A percentile compares a stretch with the other conserved stretches of the same genome.
These are phyloP conservation scores for Gonapodya sp. DNA, from an alignment of 192 early-diverging fungal species.

Conservation along the genomic window DNA sequence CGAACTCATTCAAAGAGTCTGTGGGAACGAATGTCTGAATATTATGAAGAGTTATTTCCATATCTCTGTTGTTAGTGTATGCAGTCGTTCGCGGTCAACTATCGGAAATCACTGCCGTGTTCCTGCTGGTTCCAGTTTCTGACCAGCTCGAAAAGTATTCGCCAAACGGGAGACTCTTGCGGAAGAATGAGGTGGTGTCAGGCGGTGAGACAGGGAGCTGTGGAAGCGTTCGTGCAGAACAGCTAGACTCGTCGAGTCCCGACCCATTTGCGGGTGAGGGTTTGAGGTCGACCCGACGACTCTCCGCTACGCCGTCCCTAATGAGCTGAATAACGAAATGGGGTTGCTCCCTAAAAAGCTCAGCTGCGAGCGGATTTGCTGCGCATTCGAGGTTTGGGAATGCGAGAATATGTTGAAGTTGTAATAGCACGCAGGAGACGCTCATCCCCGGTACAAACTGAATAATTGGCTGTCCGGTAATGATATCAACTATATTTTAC, in stretches of 20 bases:
- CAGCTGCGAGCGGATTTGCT: not conserved
- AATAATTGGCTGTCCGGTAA: not conserved
- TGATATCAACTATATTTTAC: not conserved
- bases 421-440: not conserved
- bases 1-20: no score
- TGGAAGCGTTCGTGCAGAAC: no score
- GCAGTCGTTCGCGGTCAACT: no score
- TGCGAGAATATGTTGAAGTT: not conserved
- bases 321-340: not conserved
- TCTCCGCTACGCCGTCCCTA: not conserved
- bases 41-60: no score
- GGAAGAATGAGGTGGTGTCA: not conserved
- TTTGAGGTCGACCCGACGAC: not conserved
- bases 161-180: not conserved
- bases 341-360: not conserved
- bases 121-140: not conserved
- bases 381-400: not conserved
- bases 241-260: no score
- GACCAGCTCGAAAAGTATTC: not conserved
- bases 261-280: not conserved
- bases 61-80: no score
- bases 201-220: no score
- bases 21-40: no score
- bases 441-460: not conserved
- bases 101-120: no score